Evolutionary conservation across 164 flowering plant species (phyloP), one percentile per base, ranked within the genome.

Genomic region (Berberis thunbergii): DNA sequence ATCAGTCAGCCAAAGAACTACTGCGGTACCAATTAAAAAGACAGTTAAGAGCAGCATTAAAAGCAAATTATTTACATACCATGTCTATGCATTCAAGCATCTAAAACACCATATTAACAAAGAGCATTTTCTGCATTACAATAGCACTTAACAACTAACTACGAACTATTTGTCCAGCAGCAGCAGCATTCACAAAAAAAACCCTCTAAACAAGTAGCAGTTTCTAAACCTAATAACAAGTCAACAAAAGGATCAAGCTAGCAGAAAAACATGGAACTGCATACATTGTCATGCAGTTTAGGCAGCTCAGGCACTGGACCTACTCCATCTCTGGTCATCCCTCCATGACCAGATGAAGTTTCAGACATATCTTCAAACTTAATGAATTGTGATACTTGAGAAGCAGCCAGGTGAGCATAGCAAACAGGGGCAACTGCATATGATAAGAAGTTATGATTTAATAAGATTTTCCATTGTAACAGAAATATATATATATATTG

Each of bases 351-450:
- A 0, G 85, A 83, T 0, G 88, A 81, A 1, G 86, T 80, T 57
- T 84, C 92, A 0, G 89, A 83, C 62, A 65, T 42, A 0, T 84
- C 87, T 1, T 85, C 94, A 60, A 82, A 83, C 77, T 87, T 87
- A 59, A 85, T 70, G 58, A 83, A 87, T 48, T 79, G 83, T 1
- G 72, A 67, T 62, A 87, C 26, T 73, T 85, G 93, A 1, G 83
- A 46, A 0, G 88, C 93, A 1, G 89, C 93, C 69, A 85, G 66
- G 57, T 87, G 93, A 2, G 93, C 89, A 60, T 87, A 87, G 67
- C 84, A 74, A 0, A 84, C 75, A 0, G 93, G 93, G 12, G 89
- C 89, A 70, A 84, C 93, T 84, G 80, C 75, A 67, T 6, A 41
- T 49, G 41, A 63, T 41, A 43, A 49, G 41, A 60, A 9, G 41